Conservation (phyloP, 2,329 filamentous ascomycete species). For the Blumeriella jaapii region DNA sequence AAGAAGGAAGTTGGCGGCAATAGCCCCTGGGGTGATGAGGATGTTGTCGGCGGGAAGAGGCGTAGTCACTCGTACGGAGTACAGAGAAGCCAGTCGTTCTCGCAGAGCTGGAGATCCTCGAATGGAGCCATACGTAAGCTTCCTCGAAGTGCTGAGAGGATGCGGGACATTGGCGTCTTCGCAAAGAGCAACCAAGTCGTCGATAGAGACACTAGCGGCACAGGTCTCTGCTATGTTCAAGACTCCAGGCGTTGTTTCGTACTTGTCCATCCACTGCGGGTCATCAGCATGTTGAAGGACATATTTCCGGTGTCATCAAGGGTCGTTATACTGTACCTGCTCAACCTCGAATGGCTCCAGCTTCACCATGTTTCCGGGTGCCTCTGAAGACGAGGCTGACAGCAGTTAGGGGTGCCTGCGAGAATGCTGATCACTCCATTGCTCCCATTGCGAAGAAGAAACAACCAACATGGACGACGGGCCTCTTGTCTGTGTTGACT, state of each 20-base stretch:
- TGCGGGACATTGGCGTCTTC: slow-evolving; percentile 36
- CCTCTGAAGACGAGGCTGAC: slow-evolving; percentile 16
- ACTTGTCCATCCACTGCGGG: slow-evolving; percentile 49
- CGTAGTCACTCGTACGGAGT: slow-evolving; percentile 41
- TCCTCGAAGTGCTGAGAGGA: slow-evolving; percentile 40
- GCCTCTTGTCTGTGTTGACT: slow-evolving; percentile 11
- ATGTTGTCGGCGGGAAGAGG: slow-evolving; percentile 49
- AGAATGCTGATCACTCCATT: slow-evolving; percentile 8
- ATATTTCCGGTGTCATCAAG: not conserved
- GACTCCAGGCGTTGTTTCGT: slow-evolving; percentile 42
- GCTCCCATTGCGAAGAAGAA: slow-evolving; percentile 4
- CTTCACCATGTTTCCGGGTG: slow-evolving; percentile 37
- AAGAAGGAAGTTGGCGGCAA: slow-evolving; percentile 72
- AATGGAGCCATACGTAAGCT: slow-evolving; percentile 64
- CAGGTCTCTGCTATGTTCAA: slow-evolving; percentile 74
- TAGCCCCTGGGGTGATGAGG: slow-evolving; percentile 69
- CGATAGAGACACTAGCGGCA: slow-evolving; percentile 60
- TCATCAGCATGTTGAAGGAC: no score
- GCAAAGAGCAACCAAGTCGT: slow-evolving; percentile 50
- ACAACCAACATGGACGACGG: no score
- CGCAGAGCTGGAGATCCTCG: slow-evolving; percentile 54
- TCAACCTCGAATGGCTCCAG: slow-evolving; percentile 61
- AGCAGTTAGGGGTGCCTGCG: not conserved
- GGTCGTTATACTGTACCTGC: slow-evolving; percentile 40
- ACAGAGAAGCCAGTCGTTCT: slow-evolving; percentile 51